A percentile compares a stretch with the other conserved stretches of the same genome.
Conservation (phyloP, 371 early-diverging fungal genomes). For the Zychaea mexicana region DNA sequence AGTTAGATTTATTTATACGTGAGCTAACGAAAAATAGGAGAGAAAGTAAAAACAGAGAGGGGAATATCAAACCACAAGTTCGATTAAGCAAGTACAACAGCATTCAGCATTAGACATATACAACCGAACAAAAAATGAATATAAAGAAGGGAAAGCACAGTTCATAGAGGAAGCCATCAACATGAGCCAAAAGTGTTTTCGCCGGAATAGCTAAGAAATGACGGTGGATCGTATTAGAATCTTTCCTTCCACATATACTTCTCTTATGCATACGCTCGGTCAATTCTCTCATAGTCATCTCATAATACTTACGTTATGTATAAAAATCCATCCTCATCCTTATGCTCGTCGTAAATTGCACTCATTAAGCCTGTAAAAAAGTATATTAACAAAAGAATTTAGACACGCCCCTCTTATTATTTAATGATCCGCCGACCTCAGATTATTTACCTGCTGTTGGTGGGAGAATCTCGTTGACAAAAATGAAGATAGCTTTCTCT, state of each 20-base stretch:
- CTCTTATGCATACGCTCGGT: not conserved
- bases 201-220: constrained; percentile 65
- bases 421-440: not conserved
- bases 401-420: not conserved
- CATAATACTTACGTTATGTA: constrained; percentile 75
- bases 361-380: constrained; percentile 70
- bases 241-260: not conserved
- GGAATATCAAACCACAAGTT: not conserved
- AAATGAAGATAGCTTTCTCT: constrained; percentile 98
- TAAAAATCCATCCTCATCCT: constrained; percentile 96
- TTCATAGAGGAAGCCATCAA: not conserved
- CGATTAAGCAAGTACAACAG: not conserved
- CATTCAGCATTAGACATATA: not conserved
- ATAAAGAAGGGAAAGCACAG: not conserved
- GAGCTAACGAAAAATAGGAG: no score
- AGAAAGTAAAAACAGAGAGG: not conserved
- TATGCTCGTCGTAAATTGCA: constrained; percentile 91
- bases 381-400: not conserved
- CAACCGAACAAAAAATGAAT: constrained; percentile 4
- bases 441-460: constrained; percentile 68
- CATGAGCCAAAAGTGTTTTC: constrained; percentile 81
- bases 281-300: not conserved
- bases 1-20: no score
- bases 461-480: constrained; percentile 94
- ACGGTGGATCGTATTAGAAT: not conserved